Evolutionary conservation across 2,329 filamentous ascomycete species (phyloP).

Genomic region (Fusarium sp.): DNA sequence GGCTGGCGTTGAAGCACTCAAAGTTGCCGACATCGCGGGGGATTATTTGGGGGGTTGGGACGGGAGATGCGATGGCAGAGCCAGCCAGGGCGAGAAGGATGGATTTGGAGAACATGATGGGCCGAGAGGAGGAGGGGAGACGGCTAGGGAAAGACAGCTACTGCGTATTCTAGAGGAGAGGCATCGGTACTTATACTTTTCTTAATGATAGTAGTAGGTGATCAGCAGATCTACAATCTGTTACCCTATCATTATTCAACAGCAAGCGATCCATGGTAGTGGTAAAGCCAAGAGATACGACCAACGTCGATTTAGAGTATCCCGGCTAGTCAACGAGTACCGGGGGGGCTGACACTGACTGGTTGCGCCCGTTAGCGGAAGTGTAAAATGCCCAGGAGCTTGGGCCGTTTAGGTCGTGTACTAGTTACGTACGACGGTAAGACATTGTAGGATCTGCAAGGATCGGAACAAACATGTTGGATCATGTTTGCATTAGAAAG

Average conservation of each 20-base stretch:
- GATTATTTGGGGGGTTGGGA: constrained; percentile 19
- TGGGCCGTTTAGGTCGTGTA: background rate
- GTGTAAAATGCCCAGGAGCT: background rate
- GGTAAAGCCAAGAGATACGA: background rate
- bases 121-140: background rate
- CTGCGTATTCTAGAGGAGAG: fast-evolving
- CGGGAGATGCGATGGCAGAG: constrained; percentile 21
- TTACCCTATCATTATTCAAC: constrained; percentile 33
- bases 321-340: background rate
- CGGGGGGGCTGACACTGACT: too few relatives aligned
- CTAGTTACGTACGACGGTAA: constrained; percentile 27
- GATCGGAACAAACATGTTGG: background rate
- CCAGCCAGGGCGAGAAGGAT: constrained; percentile 22
- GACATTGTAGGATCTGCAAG: background rate
- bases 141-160: background rate
- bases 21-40: constrained; percentile 20
- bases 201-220: background rate
- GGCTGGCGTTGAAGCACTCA: constrained; percentile 42
- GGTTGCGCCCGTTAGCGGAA: background rate
- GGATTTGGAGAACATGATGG: constrained; percentile 25
- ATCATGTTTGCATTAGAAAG: background rate
- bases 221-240: constrained; percentile 6
- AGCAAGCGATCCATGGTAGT: background rate
- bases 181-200: background rate
- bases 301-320: constrained; percentile 4